Base-by-base conservation (phyloP, 2,329 filamentous ascomycete species). In the Aspergillus sp. region DNA sequence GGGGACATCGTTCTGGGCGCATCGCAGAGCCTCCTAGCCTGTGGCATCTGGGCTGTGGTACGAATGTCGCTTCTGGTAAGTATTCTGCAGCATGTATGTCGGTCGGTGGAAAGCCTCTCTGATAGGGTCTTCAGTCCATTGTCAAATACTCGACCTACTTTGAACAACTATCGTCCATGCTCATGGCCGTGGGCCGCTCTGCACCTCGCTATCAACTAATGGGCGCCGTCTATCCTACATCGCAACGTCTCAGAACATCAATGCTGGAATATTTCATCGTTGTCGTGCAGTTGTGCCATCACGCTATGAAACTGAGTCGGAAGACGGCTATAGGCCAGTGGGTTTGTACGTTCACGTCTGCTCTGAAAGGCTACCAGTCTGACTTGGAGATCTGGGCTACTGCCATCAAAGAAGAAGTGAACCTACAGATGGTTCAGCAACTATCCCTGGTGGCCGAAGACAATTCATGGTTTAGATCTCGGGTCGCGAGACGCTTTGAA, bases 231-330 rank as follows among this genome's bases (percentile, higher is more conserved):
- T 49, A 59, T 19, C 50, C 50, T 0, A 48, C 11, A 2, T 54
- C 57, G 2, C 30, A 30, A 1, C 3, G 7, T 1, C 21, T 59
- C 0, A 3, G 13, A 19, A 36, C 48, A 17, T 44, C 13, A n/a
- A 58, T 58, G 49, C n/a, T 49, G 10, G 50, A 59, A n/a, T 54
- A 59, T 2, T 54, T 54, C 13, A 54, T 41, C 13, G 11, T 32
- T 1, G n/a, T 54, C 5, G 57, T 54, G 10, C 27, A 49, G 1
- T 7, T 59, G 2, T 59, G 50, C 5, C 57, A 54, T 21, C 50
- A 59, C 5, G 39, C 32, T 2, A n/a, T 49, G 3, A n/a, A 39
- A 2, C 5, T 49, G 3, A 54, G 49, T 27, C 39, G 19, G 17
- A 53, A 53, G 15, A 25, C 49, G 1, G 25, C 19, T 2, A 3